Base-by-base conservation (phyloP, 768 basidiomycete species). In the Galerina sulciceps region DNA sequence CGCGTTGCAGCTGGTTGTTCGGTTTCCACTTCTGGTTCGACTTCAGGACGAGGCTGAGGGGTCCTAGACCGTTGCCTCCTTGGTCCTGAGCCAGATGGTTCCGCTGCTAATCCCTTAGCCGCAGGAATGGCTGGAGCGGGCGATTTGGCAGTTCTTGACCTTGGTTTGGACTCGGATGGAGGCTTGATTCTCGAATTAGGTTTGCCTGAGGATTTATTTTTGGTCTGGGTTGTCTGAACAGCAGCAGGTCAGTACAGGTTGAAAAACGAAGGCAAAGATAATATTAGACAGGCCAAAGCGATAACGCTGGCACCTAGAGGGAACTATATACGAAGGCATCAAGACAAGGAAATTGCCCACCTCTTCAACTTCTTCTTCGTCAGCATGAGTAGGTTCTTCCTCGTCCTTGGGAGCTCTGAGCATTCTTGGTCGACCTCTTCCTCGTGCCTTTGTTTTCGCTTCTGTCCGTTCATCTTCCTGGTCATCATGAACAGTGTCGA, bases 401-500 rank as follows among this genome's bases (percentile, higher is more conserved):
- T 35, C 35, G 13, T 23, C 57, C 54, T 64, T 65, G 14, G 58
- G 44, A 14, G 56, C 55, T 22, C 62, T 58, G 15, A 64, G 40
- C 31, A 65, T 34, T 38, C 59, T 59, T 3, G 66, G 53, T 18
- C 63, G 62, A 37, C 61, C 68, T 37, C 61, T 62, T 3, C 54
- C 34, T 43, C 52, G 45, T 20, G 20, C 44, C n/a, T 44, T 55
- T 9, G 35, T 6, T 5, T 56, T 58, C 14, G 40, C 14, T 40
- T 65, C 53, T 9, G 56, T 36, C n/a, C 45, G 47, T 15, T 55
- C 47, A 9, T 58, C 44, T 18, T 43, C 54, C 10, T 44, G 54
- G 15, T 54, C 46, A 4, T 50, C 63, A 6, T 54, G 26, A 4
- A 26, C 55, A n/a, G 35, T 35, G 6, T 58, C 49, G 23, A 64